Conservation (phyloP, 768 basidiomycete genomes). For the Boletus patriciae region DNA sequence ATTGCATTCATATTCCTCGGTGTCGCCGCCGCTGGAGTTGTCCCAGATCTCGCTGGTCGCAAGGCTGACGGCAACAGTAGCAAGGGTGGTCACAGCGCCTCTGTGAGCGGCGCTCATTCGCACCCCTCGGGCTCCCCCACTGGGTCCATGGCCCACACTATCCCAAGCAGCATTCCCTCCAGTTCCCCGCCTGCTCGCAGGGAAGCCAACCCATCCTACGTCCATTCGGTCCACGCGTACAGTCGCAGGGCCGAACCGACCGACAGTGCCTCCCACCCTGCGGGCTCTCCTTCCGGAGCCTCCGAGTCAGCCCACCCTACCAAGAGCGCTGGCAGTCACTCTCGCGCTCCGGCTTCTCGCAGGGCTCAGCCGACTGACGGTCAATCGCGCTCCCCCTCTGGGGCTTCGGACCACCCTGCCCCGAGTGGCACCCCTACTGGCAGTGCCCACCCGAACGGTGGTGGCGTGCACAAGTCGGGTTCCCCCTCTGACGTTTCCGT, state of each 20-base stretch:
- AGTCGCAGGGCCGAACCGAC: not conserved
- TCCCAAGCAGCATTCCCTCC: not conserved
- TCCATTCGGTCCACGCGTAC: not conserved
- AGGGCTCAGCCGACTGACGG: not conserved
- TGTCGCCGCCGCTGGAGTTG: slow-evolving; percentile 1
- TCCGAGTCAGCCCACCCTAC: not conserved
- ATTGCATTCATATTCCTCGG: slow-evolving; percentile 5
- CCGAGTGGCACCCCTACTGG: too few relatives aligned
- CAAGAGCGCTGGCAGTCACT: not conserved
- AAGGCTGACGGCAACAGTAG: not conserved
- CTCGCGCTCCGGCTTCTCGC: not conserved
- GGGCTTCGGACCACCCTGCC: not conserved
- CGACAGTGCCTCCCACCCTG: not conserved
- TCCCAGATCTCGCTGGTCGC: not conserved
- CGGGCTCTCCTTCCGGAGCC: not conserved
- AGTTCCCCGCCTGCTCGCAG: not conserved
- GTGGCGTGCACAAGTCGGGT: not conserved
- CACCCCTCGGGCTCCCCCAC: not conserved
- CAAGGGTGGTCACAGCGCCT: not conserved
- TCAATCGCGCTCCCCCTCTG: not conserved
- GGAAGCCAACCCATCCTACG: not conserved
- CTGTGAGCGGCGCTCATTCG: not conserved
- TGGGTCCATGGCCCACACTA: not conserved
- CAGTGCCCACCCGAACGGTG: too few relatives aligned
- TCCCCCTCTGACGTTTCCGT: not conserved